phyloP scores from a whole-genome alignment of 2,329 filamentous ascomycete genomes.

The Sclerotinia trifoliorum region DNA sequence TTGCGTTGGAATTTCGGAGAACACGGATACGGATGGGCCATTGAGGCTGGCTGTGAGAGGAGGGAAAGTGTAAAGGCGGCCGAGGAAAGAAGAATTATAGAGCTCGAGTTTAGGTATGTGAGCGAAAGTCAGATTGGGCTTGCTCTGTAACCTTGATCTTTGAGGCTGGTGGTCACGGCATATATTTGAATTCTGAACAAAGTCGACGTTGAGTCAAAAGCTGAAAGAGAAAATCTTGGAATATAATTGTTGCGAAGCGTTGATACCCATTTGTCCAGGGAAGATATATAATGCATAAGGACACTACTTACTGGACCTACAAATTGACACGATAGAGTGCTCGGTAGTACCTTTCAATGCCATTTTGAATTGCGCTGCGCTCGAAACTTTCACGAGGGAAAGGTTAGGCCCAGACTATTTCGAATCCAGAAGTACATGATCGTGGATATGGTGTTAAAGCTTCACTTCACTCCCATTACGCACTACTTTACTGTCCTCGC shows the following conservation, averaged over 20 bases:
- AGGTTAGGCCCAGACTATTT: too few species aligned
- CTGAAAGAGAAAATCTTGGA: neutral
- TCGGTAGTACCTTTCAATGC: too few species aligned
- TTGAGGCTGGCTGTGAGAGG: neutral
- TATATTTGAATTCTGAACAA: neutral
- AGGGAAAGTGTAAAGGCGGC: neutral
- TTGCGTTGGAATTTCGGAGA: too few species aligned
- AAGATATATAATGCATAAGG: neutral
- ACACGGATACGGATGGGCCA: too few species aligned
- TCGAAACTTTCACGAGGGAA: neutral
- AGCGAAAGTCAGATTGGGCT: neutral
- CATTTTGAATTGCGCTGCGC: neutral
- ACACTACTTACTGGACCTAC: neutral
- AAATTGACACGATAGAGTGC: neutral
- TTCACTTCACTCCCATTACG: neutral
- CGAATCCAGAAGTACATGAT: neutral
- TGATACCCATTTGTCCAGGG: neutral
- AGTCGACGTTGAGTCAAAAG: neutral
- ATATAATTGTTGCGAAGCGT: neutral
- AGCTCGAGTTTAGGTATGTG: neutral
- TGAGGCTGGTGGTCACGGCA: neutral
- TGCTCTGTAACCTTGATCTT: neutral
- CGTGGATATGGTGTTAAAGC: neutral
- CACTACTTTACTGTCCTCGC: neutral
- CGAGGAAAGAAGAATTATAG: too few species aligned